Evolutionary conservation across 2,329 filamentous ascomycete genomes (phyloP).

Genomic region (Akanthomyces lecanii): DNA sequence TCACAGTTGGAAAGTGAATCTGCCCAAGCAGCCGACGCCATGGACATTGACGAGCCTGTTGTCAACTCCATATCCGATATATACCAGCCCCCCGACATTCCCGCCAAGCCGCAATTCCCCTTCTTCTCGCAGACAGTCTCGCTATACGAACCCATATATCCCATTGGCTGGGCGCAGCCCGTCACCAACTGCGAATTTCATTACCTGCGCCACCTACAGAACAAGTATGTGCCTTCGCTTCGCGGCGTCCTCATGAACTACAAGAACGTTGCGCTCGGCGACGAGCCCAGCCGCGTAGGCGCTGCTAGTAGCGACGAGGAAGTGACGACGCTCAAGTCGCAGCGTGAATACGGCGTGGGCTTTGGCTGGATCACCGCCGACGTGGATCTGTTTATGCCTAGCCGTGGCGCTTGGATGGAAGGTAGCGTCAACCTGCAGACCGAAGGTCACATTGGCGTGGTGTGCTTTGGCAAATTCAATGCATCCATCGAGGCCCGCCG

Average conservation of each 20-base stretch:
- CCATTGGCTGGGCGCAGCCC: conserved; percentile 64
- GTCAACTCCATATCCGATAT: conserved; percentile 30
- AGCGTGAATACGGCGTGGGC: conserved; percentile 80
- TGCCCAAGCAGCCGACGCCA: conserved; percentile 29
- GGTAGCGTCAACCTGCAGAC: conserved; percentile 82
- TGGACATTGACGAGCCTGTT: conserved; percentile 36
- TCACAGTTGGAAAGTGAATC: conserved; percentile 6
- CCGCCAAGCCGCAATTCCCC: conserved; percentile 52
- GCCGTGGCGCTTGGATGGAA: conserved; percentile 68
- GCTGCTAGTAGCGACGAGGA: conserved; percentile 46
- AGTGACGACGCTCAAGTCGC: conserved; percentile 44
- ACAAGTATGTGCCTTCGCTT: conserved; percentile 70
- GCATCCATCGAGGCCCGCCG: conserved; percentile 75
- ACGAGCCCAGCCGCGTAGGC: conserved; percentile 48
- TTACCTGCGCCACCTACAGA: conserved; percentile 68
- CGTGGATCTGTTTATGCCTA: conserved; percentile 76
- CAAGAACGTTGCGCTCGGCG: conserved; percentile 62
- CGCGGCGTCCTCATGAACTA: conserved; percentile 73
- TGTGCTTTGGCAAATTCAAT: conserved; percentile 90
- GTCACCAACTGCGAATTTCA: conserved; percentile 68
- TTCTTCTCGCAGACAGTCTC: conserved; percentile 78
- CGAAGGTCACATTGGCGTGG: conserved; percentile 81
- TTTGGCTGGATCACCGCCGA: conserved; percentile 88
- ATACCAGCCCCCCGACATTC: conserved; percentile 36
- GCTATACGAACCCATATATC: conserved; percentile 72